phyloP scores from a whole-genome alignment of 2,329 filamentous ascomycete genomes.

The Ceratocystis harringtonii region DNA sequence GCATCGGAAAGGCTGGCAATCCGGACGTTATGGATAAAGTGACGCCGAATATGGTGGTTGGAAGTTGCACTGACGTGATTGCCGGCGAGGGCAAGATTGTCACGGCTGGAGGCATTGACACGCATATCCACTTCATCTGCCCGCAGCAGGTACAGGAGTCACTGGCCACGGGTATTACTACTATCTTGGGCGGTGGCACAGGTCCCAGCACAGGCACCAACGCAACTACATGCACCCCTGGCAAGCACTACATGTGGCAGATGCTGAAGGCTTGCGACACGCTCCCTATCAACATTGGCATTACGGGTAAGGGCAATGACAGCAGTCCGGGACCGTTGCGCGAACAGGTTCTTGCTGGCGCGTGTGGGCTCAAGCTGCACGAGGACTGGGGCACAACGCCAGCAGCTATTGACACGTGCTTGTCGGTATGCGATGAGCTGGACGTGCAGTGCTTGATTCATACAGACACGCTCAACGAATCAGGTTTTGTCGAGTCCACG shows the following conservation, averaged over 20 bases:
- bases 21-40: conserved; percentile 95
- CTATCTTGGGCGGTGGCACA: conserved; percentile 78
- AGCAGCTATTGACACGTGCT: conserved; percentile 76
- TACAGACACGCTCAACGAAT: conserved; percentile 92
- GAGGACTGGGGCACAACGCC: conserved; percentile 94
- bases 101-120: conserved; percentile 78
- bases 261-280: conserved; percentile 81
- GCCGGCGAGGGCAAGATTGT: conserved; percentile 82
- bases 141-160: conserved; percentile 80
- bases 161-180: conserved; percentile 74
- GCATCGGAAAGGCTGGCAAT: conserved; percentile 88
- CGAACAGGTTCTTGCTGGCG: conserved; percentile 70
- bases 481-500: conserved; percentile 89
- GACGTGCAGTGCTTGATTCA: conserved; percentile 92
- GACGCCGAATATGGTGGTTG: conserved; percentile 60
- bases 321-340: conserved; percentile 52
- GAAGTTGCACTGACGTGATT: conserved; percentile 80
- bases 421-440: conserved; percentile 72
- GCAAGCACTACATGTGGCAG: conserved; percentile 63
- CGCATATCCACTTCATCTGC: conserved; percentile 89
- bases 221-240: conserved; percentile 86
- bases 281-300: conserved; percentile 73
- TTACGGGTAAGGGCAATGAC: conserved; percentile 92
- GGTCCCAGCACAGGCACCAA: conserved; percentile 84
- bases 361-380: conserved; percentile 82